phyloP scores from a whole-genome alignment of 805 yeast genomes.

The Isabelozyma pseudorhagii region DNA sequence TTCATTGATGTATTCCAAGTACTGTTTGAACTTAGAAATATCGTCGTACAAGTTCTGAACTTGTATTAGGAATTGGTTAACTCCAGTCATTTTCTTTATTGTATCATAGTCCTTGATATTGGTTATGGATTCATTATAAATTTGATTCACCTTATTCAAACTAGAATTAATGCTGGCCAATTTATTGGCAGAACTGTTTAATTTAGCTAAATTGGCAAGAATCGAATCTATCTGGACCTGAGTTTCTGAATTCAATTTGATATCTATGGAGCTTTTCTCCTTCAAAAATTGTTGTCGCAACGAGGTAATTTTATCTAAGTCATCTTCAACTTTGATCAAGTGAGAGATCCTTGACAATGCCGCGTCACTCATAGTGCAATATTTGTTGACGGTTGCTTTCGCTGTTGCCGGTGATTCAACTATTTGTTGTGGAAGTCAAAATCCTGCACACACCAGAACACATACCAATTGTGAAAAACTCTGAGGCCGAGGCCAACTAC shows the following conservation, averaged over 20 bases:
- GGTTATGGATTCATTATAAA: slow-evolving; percentile 55
- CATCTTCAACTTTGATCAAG: slow-evolving; percentile 45
- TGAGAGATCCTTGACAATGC: slow-evolving; percentile 39
- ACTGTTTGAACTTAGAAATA: slow-evolving; percentile 53
- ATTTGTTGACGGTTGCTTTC: background rate
- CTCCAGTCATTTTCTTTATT: slow-evolving; percentile 61
- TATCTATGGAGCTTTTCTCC: slow-evolving; percentile 73
- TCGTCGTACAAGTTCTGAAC: slow-evolving; percentile 63
- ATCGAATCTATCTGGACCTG: slow-evolving; percentile 60
- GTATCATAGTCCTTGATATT: slow-evolving; percentile 66
- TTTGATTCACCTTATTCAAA: slow-evolving; percentile 43
- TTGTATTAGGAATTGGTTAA: slow-evolving; percentile 69
- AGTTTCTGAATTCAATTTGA: slow-evolving; percentile 70
- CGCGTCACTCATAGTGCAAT: slow-evolving; percentile 33
- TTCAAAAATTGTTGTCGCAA: slow-evolving; percentile 55
- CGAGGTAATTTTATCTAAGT: slow-evolving; percentile 50
- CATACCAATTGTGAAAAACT: too few species aligned
- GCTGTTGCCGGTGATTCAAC: slow-evolving; percentile 5
- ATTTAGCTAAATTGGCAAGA: slow-evolving; percentile 46
- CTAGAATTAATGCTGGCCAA: slow-evolving; percentile 34
- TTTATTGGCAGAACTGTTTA: slow-evolving; percentile 43
- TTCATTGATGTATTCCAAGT: slow-evolving; percentile 47
- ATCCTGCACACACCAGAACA: background rate
- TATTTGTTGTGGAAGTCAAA: background rate
- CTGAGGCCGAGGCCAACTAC: background rate